Evolutionary conservation across 2,329 filamentous ascomycete genomes (phyloP).

Genomic region (Ophiocordyceps unilateralis): DNA sequence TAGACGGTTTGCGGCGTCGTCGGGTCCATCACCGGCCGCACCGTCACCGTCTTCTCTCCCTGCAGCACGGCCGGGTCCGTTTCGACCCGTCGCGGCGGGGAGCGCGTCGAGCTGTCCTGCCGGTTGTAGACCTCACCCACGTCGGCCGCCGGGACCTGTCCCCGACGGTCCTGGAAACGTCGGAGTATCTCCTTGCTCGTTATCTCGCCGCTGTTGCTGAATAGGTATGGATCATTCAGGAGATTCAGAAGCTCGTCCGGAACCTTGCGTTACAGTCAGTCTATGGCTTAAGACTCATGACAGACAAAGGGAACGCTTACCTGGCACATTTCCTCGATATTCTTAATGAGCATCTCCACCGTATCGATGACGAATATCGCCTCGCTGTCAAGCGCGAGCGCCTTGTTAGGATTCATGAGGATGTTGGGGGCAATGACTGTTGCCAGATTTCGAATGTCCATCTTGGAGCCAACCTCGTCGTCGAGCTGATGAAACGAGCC

Average conservation of each 20-base stretch:
- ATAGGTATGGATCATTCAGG: slow-evolving; percentile 65
- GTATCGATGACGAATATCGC: slow-evolving; percentile 89
- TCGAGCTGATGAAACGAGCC: slow-evolving; percentile 95
- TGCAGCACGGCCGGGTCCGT: slow-evolving; percentile 75
- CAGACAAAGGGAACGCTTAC: slow-evolving; percentile 39
- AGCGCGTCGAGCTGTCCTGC: slow-evolving; percentile 38
- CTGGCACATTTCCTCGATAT: slow-evolving; percentile 94
- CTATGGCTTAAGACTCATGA: too few species aligned
- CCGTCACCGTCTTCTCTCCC: slow-evolving; percentile 52
- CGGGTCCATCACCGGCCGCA: slow-evolving; percentile 58
- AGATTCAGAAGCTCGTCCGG: slow-evolving; percentile 82
- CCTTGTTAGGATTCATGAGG: slow-evolving; percentile 53
- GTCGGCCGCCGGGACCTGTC: slow-evolving; percentile 42
- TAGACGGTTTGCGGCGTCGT: slow-evolving; percentile 20
- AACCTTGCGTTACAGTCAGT: slow-evolving; percentile 38
- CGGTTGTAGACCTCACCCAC: slow-evolving; percentile 37
- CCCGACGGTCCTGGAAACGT: slow-evolving; percentile 65
- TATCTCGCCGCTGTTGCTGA: slow-evolving; percentile 68
- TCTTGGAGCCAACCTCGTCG: slow-evolving; percentile 93
- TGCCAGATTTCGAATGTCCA: slow-evolving; percentile 94
- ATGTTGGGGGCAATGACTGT: slow-evolving; percentile 97
- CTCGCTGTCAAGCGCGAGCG: slow-evolving; percentile 58
- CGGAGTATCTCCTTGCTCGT: slow-evolving; percentile 96
- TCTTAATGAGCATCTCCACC: slow-evolving; percentile 76
- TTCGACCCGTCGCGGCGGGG: slow-evolving; percentile 51